Evolutionary conservation across 2,329 filamentous ascomycete species (phyloP).

Genomic region (Zarea fungicola): DNA sequence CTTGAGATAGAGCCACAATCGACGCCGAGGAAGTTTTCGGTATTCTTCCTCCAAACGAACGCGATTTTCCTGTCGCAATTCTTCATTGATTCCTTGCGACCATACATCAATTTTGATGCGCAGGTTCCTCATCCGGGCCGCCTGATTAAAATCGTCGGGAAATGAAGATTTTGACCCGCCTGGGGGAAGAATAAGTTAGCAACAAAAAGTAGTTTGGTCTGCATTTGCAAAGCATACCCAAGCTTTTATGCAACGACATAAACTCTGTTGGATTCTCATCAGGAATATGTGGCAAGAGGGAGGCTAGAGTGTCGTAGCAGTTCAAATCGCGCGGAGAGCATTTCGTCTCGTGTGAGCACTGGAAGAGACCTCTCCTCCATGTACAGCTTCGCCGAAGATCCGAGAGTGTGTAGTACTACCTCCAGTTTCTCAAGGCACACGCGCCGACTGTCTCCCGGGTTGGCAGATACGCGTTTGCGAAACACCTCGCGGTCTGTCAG

Average conservation of each 20-base stretch:
- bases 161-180: constrained; percentile 20
- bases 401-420: constrained; percentile 14
- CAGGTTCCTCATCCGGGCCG: constrained; percentile 20
- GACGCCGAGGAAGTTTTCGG: constrained; percentile 19
- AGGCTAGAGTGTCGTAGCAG: background rate
- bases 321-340: background rate
- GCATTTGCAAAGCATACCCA: constrained; percentile 12
- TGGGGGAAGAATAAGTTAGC: constrained; percentile 8
- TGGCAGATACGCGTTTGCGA: constrained; percentile 12
- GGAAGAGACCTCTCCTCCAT: background rate
- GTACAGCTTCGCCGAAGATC: background rate
- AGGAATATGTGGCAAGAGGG: background rate
- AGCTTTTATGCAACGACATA: constrained; percentile 14
- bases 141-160: constrained; percentile 20
- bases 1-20: constrained; percentile 19
- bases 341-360: background rate
- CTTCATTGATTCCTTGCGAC: constrained; percentile 22
- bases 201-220: no score
- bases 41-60: constrained; percentile 19
- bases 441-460: constrained; percentile 12
- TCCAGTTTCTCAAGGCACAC: constrained; percentile 14
- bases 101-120: constrained; percentile 26
- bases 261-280: background rate
- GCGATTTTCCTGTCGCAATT: constrained; percentile 19
- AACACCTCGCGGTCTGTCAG: constrained; percentile 13